Conservation (phyloP, 495 filamentous ascomycete species). For the Penicillium verhagenii region DNA sequence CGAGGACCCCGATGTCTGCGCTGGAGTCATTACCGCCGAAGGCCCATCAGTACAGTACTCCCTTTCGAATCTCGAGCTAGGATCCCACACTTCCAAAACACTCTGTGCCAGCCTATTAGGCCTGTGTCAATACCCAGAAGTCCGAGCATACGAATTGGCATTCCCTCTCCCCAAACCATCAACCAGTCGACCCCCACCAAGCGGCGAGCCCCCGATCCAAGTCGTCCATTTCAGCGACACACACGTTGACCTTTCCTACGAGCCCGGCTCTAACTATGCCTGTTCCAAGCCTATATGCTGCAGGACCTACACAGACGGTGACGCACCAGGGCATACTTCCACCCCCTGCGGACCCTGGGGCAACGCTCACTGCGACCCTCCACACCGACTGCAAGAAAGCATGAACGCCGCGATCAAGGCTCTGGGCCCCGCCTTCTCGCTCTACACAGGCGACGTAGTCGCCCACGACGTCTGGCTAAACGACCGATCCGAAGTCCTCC, state of each 20-base stretch:
- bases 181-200: slow-evolving; percentile 38
- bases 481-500: slow-evolving; percentile 35
- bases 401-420: slow-evolving; percentile 49
- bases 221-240: slow-evolving; percentile 58
- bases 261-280: slow-evolving; percentile 46
- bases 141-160: slow-evolving; percentile 39
- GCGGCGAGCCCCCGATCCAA: slow-evolving; percentile 44
- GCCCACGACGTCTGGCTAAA: slow-evolving; percentile 32
- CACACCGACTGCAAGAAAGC: slow-evolving; percentile 49
- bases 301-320: slow-evolving; percentile 41
- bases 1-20: slow-evolving; percentile 51
- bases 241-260: slow-evolving; percentile 54
- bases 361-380: slow-evolving; percentile 51
- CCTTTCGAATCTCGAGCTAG: slow-evolving; percentile 43
- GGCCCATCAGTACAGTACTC: slow-evolving; percentile 48
- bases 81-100: slow-evolving; percentile 46
- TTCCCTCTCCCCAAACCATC: slow-evolving; percentile 46
- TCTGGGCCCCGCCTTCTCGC: slow-evolving; percentile 26
- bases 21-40: slow-evolving; percentile 45
- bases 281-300: slow-evolving; percentile 59
- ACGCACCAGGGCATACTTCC: slow-evolving; percentile 40
- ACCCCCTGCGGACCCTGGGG: slow-evolving; percentile 50
- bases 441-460: slow-evolving; percentile 34
- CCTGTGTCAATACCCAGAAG: slow-evolving; percentile 47
- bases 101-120: slow-evolving; percentile 50